A percentile compares a stretch with the other conserved stretches of the same genome.
These are phyloP conservation scores for Coniochaeta pulveracea DNA, from an alignment of 2,329 filamentous ascomycete species.

Conservation along the genomic window DNA sequence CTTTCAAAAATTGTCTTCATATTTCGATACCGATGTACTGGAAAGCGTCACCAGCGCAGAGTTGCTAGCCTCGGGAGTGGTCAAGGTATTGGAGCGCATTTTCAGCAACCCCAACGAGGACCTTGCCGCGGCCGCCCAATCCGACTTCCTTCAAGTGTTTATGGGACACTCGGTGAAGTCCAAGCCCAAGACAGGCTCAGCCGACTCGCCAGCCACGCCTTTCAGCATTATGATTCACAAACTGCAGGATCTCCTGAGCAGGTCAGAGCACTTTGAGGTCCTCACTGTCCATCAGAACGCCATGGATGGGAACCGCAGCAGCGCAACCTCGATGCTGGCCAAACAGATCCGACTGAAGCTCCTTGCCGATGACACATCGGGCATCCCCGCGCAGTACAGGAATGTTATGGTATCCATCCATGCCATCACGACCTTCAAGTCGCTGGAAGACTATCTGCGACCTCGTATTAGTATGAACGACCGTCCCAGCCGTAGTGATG, in stretches of 20 bases:
- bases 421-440: slow-evolving; percentile 95
- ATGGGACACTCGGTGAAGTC: slow-evolving; percentile 66
- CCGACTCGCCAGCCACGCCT: slow-evolving; percentile 63
- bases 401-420: slow-evolving; percentile 99
- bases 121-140: slow-evolving; percentile 56
- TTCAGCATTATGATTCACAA: slow-evolving; percentile 91
- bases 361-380: slow-evolving; percentile 79
- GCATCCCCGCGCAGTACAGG: slow-evolving; percentile 76
- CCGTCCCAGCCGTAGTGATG: slow-evolving; percentile 53
- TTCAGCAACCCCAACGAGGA: slow-evolving; percentile 62
- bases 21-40: slow-evolving; percentile 80
- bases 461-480: slow-evolving; percentile 79
- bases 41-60: slow-evolving; percentile 95
- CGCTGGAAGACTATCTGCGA: slow-evolving; percentile 87
- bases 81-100: slow-evolving; percentile 70
- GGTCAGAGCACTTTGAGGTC: slow-evolving; percentile 96
- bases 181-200: slow-evolving; percentile 50
- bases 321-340: slow-evolving; percentile 87
- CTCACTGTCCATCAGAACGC: slow-evolving; percentile 90
- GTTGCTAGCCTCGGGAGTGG: slow-evolving; percentile 79
- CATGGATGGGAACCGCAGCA: slow-evolving; percentile 81
- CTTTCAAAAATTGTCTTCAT: slow-evolving; percentile 65
- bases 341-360: slow-evolving; percentile 89
- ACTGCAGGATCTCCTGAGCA: slow-evolving; percentile 87
- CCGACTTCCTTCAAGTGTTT: slow-evolving; percentile 83